A percentile compares a stretch with the other conserved stretches of the same genome.
Conservation (phyloP, 805 yeast genomes). For the Maudiozyma saulgeensis region DNA sequence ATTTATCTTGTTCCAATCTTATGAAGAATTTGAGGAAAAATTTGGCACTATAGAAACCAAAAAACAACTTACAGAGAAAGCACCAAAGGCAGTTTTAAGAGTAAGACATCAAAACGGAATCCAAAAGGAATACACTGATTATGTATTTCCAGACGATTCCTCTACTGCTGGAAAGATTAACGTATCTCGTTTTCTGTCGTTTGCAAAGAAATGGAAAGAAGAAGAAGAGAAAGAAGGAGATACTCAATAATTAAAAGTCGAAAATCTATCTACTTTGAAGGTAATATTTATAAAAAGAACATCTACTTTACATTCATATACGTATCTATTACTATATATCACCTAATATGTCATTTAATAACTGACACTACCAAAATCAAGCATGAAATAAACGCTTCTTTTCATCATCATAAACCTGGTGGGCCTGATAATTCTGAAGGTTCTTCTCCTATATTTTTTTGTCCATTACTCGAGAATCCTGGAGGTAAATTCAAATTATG, state of each 20-base stretch:
- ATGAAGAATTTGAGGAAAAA: conserved; percentile 50
- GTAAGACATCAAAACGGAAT: conserved; percentile 31
- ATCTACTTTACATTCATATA: background rate
- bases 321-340: background rate
- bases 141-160: conserved; percentile 56
- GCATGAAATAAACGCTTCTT: no score
- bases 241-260: background rate
- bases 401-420: background rate
- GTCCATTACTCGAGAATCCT: background rate
- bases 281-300: background rate
- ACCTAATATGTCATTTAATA: background rate
- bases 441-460: background rate
- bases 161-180: conserved; percentile 13
- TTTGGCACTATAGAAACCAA: conserved; percentile 45
- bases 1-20: conserved; percentile 46
- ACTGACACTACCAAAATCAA: no score
- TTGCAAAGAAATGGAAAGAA: conserved; percentile 43
- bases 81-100: conserved; percentile 44
- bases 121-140: conserved; percentile 49
- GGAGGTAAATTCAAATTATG: no score
- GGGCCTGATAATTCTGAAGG: background rate
- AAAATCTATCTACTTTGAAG: no score
- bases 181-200: conserved; percentile 32
- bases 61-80: conserved; percentile 32
- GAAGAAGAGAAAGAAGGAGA: conserved; percentile 1